These are phyloP conservation scores for Seiridium cupressi DNA, from an alignment of 2,329 filamentous ascomycete species.

Conservation along the genomic window DNA sequence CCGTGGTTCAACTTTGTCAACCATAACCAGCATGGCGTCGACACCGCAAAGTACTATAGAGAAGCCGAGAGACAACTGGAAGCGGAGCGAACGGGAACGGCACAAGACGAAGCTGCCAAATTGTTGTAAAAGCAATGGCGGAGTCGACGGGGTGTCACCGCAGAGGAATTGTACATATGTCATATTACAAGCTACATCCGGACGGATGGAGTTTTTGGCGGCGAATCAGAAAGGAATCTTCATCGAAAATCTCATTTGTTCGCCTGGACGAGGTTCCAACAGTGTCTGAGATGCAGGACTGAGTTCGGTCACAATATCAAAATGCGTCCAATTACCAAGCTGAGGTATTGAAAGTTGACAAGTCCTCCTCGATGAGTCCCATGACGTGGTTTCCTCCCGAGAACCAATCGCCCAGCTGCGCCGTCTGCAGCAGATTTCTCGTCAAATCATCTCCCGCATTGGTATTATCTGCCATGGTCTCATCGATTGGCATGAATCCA, in stretches of 20 bases:
- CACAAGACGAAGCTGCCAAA: conserved; percentile 8
- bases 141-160: background rate
- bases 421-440: conserved; percentile 19
- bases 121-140: background rate
- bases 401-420: conserved; percentile 32
- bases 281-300: background rate
- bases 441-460: background rate
- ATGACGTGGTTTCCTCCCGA: conserved; percentile 30
- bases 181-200: background rate
- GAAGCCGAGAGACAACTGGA: conserved; percentile 94
- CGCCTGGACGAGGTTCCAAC: too few species aligned
- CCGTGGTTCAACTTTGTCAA: conserved; percentile 99
- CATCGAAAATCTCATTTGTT: conserved; percentile 1
- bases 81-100: conserved; percentile 52
- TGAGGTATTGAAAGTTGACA: conserved; percentile 26
- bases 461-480: conserved; percentile 1
- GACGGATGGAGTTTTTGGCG: background rate
- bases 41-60: conserved; percentile 97
- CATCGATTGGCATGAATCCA: conserved; percentile 29
- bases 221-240: background rate
- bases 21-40: conserved; percentile 91
- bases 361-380: conserved; percentile 29
- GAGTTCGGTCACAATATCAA: background rate
- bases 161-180: conserved; percentile 8
- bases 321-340: conserved; percentile 11